Percentiles rank a stretch among this genome's conserved stretches.
Conservation (phyloP, 176 grass and related monocot genomes). For the Areca catechu region DNA sequence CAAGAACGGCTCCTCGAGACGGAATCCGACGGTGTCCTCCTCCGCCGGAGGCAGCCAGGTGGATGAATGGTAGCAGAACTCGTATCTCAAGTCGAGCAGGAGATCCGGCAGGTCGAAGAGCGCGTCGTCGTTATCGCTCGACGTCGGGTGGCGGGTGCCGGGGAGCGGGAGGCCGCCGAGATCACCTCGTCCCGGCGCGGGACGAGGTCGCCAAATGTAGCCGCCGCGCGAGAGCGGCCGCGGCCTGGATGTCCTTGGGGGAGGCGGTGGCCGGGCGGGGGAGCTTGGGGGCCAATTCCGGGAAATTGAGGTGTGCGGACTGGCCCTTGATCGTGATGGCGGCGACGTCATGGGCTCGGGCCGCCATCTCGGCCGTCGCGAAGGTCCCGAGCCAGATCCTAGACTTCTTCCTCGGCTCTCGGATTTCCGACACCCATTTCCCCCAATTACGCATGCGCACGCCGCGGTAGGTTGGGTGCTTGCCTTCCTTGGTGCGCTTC, state of each 20-base stretch:
- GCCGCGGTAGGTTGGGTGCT: conserved; percentile 52
- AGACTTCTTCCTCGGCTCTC: conserved; percentile 81
- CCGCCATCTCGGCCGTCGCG: conserved; percentile 62
- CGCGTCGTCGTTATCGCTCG: conserved; percentile 30
- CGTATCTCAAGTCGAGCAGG: conserved; percentile 69
- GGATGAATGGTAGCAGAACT: conserved; percentile 25
- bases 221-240: conserved; percentile 53
- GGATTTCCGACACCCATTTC: conserved; percentile 88
- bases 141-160: neutral
- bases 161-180: neutral
- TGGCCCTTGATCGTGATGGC: conserved; percentile 67
- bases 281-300: conserved; percentile 42
- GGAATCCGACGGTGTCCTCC: conserved; percentile 32
- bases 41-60: conserved; percentile 24
- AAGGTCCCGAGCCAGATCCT: conserved; percentile 92
- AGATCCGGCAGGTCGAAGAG: conserved; percentile 86
- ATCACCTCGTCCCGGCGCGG: conserved; percentile 25
- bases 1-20: conserved; percentile 62
- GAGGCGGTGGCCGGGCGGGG: conserved; percentile 49
- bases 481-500: conserved; percentile 38
- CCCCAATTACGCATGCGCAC: conserved; percentile 79
- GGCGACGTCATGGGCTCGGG: conserved; percentile 76
- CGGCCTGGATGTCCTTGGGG: conserved; percentile 78
- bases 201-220: conserved; percentile 11
- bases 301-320: conserved; percentile 68